Conservation (phyloP, 176 grass and related monocot genomes). For the Carex cristatella region DNA sequence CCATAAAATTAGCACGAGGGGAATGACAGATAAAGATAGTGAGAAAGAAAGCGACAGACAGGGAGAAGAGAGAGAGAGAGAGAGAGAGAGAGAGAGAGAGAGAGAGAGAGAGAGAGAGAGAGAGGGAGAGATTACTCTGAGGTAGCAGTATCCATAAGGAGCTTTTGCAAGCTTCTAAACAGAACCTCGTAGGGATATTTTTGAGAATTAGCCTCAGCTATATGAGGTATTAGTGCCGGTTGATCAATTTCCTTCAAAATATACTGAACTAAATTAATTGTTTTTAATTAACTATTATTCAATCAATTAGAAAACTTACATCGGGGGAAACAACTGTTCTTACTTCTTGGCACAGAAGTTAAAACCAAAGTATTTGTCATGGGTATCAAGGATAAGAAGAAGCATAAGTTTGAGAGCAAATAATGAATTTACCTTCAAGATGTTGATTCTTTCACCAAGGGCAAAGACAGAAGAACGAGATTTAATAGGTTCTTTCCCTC, state of each 20-base stretch:
- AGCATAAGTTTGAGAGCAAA: not conserved
- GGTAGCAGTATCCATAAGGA: slow-evolving; percentile 95
- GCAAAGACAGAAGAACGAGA: slow-evolving; percentile 95
- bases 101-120: not conserved
- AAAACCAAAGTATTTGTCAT: not conserved
- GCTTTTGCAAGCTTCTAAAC: slow-evolving; percentile 98
- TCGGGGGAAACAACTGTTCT: not conserved
- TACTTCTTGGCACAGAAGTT: not conserved
- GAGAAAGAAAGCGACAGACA: no score
- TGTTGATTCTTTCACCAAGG: slow-evolving; percentile 89
- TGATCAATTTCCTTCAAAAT: slow-evolving; percentile 91
- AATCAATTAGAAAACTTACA: not conserved
- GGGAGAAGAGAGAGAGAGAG: not conserved
- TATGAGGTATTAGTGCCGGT: slow-evolving; percentile 98
- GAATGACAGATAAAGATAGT: not conserved
- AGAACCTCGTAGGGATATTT: slow-evolving; percentile 99
- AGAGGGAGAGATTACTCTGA: slow-evolving; percentile 53
- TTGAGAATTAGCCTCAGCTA: slow-evolving; percentile 92
- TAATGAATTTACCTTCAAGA: slow-evolving; percentile 65
- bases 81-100: not conserved
- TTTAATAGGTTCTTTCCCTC: slow-evolving; percentile 87
- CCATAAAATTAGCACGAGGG: not conserved
- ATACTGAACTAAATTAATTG: slow-evolving; percentile 23
- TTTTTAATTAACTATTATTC: not conserved
- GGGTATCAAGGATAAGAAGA: not conserved